A percentile compares a stretch with the other conserved stretches of the same genome.
These are phyloP conservation scores for Sclerotinia sclerotiorum DNA, from an alignment of 2,329 filamentous ascomycete species.

Conservation along the genomic window DNA sequence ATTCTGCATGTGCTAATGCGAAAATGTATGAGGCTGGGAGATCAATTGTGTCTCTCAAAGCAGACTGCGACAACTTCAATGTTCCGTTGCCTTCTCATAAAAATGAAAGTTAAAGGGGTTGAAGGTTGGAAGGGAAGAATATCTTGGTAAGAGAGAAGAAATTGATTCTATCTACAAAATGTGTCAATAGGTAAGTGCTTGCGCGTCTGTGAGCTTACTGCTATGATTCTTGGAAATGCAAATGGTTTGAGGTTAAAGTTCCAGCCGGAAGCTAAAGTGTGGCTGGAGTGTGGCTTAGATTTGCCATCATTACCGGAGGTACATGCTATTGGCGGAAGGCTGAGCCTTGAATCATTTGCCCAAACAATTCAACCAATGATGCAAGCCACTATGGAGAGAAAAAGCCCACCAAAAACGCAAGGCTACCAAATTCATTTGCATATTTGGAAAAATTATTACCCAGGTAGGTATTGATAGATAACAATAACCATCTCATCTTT, in stretches of 20 bases:
- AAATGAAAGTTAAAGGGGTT: neutral
- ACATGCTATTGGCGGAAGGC: neutral
- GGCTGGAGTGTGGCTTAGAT: slow-evolving; percentile 1
- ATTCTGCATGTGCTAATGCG: neutral
- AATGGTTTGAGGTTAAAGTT: neutral
- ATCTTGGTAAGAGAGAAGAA: neutral
- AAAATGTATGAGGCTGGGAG: slow-evolving; percentile 10
- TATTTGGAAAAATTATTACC: neutral
- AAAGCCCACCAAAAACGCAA: slow-evolving; percentile 6
- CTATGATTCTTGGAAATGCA: neutral
- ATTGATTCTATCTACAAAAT: neutral
- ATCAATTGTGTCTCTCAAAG: neutral
- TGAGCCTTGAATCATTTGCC: neutral
- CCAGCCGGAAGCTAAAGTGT: neutral
- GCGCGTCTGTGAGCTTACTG: slow-evolving; percentile 8
- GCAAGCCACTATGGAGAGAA: neutral
- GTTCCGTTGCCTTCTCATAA: neutral
- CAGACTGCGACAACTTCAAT: neutral
- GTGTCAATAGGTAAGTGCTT: slow-evolving; percentile 5
- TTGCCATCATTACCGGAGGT: neutral
- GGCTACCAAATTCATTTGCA: slow-evolving; percentile 3
- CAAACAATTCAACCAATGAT: neutral
- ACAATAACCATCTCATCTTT: neutral
- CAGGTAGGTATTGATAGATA: neutral
- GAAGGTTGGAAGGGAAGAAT: too few species aligned